Evolutionary conservation across 305 asterid genomes (phyloP).

Genomic region (Fraxinus nigra): DNA sequence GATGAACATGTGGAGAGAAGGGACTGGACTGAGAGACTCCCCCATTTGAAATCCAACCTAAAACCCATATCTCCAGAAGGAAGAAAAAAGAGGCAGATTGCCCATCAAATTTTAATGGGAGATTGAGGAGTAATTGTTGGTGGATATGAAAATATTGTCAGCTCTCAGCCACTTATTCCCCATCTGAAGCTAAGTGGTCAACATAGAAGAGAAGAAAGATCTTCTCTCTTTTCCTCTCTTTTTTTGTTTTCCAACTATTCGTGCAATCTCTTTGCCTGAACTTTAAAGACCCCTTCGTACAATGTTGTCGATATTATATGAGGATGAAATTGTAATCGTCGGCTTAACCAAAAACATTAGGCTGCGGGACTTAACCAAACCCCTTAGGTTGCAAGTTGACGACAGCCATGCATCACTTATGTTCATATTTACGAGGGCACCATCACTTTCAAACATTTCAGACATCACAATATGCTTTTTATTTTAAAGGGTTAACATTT

Average conservation of each 20-base stretch:
- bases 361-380: too few relatives aligned
- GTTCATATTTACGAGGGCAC: too few relatives aligned
- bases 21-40: constrained; percentile 58
- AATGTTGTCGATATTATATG: too few relatives aligned
- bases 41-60: constrained; percentile 66
- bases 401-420: too few relatives aligned
- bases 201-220: not conserved
- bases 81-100: constrained; percentile 19
- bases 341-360: too few relatives aligned
- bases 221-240: not conserved
- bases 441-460: too few relatives aligned
- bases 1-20: constrained; percentile 58
- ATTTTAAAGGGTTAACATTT: too few relatives aligned
- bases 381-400: too few relatives aligned
- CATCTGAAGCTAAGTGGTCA: constrained; percentile 41
- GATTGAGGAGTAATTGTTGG: constrained; percentile 20
- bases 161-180: constrained; percentile 75
- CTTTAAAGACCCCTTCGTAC: too few relatives aligned
- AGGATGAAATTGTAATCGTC: too few relatives aligned
- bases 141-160: constrained; percentile 29
- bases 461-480: too few relatives aligned
- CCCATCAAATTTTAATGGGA: constrained; percentile 26
- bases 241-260: not conserved
- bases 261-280: too few relatives aligned
- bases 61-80: constrained; percentile 49